Percentiles rank a stretch among this genome's conserved stretches.
Conservation (phyloP, 2,329 filamentous ascomycete species). For the Aspergillus viridinutans region DNA sequence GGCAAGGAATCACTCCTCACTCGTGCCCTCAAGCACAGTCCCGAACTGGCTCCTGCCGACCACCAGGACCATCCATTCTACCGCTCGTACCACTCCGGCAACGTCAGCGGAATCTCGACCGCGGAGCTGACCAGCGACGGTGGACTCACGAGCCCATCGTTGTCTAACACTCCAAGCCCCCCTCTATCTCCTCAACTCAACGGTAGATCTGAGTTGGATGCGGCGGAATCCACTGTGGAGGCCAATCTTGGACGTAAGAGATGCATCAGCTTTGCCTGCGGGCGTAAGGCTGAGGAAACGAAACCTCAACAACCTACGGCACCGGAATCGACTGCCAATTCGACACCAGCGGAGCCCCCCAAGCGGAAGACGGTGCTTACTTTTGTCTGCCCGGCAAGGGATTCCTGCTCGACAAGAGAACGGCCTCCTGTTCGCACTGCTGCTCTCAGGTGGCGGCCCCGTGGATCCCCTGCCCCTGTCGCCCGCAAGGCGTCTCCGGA, state of each 20-base stretch:
- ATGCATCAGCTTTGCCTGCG: constrained; percentile 90
- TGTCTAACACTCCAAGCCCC: constrained; percentile 83
- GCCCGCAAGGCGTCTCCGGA: constrained; percentile 26
- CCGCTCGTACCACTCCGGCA: constrained; percentile 60
- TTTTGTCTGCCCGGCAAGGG: constrained; percentile 44
- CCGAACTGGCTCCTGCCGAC: constrained; percentile 47
- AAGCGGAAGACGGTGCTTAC: constrained; percentile 45
- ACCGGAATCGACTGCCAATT: constrained; percentile 15
- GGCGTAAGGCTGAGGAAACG: constrained; percentile 54
- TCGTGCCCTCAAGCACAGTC: constrained; percentile 68
- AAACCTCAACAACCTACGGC: constrained; percentile 28
- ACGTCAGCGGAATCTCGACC: constrained; percentile 74
- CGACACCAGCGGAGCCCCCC: constrained; percentile 23
- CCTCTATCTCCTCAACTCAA: constrained; percentile 54
- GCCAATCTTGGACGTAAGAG: constrained; percentile 70
- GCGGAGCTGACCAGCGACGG: constrained; percentile 94
- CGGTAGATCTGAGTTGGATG: constrained; percentile 30
- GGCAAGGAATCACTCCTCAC: constrained; percentile 81
- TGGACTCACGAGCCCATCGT: constrained; percentile 82
- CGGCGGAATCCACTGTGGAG: constrained; percentile 55
- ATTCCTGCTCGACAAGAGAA: constrained; percentile 24
- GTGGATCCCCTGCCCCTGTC: constrained; percentile 40
- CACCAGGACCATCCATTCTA: constrained; percentile 54
- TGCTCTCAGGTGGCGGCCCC: constrained; percentile 25
- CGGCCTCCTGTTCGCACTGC: constrained; percentile 22